Percentiles rank a stretch among this genome's conserved stretches.
These are phyloP conservation scores for Geosiphon pyriformis DNA, from an alignment of 192 early-diverging fungal genomes.

Conservation along the genomic window DNA sequence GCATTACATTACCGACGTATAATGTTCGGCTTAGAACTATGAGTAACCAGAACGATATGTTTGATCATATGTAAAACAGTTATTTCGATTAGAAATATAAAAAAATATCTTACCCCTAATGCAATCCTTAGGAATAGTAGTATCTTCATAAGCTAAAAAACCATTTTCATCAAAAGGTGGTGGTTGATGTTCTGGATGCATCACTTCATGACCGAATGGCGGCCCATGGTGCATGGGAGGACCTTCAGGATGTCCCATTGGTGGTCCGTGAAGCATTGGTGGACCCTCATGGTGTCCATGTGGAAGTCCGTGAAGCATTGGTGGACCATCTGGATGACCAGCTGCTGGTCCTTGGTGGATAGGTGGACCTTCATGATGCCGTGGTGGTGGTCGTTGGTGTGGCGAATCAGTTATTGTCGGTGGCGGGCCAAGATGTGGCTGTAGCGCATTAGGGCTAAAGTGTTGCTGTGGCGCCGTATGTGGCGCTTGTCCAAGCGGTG, in stretches of 20 bases:
- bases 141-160: slow-evolving; percentile 16
- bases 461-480: neutral
- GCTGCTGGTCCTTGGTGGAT: neutral
- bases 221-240: no score
- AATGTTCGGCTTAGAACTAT: slow-evolving; percentile 39
- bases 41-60: no score
- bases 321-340: neutral
- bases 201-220: neutral
- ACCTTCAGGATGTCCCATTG: neutral
- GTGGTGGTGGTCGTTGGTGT: neutral
- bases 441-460: neutral
- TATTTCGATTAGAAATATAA: neutral
- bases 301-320: neutral
- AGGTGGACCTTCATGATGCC: neutral
- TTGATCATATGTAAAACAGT: neutral
- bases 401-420: no score
- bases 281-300: neutral
- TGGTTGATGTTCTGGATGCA: slow-evolving; percentile 1
- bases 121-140: slow-evolving; percentile 8
- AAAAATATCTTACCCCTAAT: slow-evolving; percentile 20
- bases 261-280: neutral
- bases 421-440: neutral
- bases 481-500: neutral
- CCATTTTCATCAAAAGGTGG: slow-evolving; percentile 1
- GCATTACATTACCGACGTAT: slow-evolving; percentile 37